Percentiles rank a stretch among this genome's conserved stretches.
Evolutionary conservation across 2,329 filamentous ascomycete genomes (phyloP).

Genomic region (Aspergillus pseudoterreus): DNA sequence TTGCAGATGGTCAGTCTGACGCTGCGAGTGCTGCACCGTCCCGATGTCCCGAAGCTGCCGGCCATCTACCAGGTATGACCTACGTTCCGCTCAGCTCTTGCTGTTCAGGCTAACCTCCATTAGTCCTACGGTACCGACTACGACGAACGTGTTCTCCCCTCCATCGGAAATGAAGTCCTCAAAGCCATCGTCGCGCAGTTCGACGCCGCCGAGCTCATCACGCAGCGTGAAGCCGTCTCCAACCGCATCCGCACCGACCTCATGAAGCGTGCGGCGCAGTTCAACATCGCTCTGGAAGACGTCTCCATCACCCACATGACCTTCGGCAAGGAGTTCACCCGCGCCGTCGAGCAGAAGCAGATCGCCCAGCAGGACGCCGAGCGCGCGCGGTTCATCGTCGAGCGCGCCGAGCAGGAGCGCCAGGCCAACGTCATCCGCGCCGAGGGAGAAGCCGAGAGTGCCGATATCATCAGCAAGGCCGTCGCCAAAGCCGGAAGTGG

Average conservation of each 20-base stretch:
- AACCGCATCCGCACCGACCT: conserved; percentile 92
- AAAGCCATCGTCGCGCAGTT: conserved; percentile 99
- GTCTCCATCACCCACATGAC: conserved; percentile 99
- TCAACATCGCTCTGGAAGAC: conserved; percentile 98
- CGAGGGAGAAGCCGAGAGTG: conserved; percentile 95
- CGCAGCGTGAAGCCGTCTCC: conserved; percentile 93
- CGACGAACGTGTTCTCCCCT: conserved; percentile 95
- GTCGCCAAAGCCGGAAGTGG: conserved; percentile 92
- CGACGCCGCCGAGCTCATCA: conserved; percentile 97
- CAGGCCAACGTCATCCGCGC: conserved; percentile 98
- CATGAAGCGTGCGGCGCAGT: conserved; percentile 87
- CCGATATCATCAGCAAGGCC: conserved; percentile 90
- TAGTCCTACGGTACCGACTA: conserved; percentile 97
- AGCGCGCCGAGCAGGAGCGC: conserved; percentile 97
- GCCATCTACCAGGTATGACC: conserved; percentile 91
- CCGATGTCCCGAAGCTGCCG: conserved; percentile 85
- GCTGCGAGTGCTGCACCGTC: conserved; percentile 87
- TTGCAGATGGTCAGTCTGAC: conserved; percentile 99
- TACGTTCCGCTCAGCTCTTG: background rate
- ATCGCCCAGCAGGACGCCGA: conserved; percentile 99
- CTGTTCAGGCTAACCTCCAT: background rate
- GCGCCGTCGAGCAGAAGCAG: conserved; percentile 99
- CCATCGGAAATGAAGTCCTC: conserved; percentile 98
- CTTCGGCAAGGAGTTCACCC: conserved; percentile 97
- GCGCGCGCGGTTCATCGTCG: conserved; percentile 94